These are phyloP conservation scores for Gypsophila paniculata DNA, from an alignment of 179 eudicot genomes.

Conservation along the genomic window DNA sequence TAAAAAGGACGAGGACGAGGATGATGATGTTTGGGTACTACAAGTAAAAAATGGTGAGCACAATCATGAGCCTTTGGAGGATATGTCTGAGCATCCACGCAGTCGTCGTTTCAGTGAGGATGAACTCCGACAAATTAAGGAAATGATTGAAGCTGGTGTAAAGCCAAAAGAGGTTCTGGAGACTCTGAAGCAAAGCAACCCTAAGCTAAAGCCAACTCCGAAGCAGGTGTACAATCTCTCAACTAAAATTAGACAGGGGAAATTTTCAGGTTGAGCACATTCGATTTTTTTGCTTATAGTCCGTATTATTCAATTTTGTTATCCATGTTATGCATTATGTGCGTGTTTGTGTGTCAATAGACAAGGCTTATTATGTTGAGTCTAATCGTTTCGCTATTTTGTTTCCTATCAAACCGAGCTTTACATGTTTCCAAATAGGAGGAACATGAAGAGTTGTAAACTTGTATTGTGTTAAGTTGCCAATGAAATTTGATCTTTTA, in stretches of 20 bases:
- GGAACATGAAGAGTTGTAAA: no score
- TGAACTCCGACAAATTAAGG: conserved; percentile 40
- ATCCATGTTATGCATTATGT: conserved; percentile 2
- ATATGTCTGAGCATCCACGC: conserved; percentile 51
- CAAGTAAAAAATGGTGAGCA: conserved; percentile 40
- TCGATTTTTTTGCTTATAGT: background rate
- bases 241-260: conserved; percentile 42
- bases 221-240: conserved; percentile 43
- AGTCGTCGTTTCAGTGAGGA: conserved; percentile 51
- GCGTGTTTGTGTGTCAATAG: conserved; percentile 1
- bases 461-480: no score
- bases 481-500: no score
- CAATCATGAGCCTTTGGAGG: conserved; percentile 48
- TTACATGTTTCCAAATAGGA: background rate
- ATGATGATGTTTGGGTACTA: conserved; percentile 42
- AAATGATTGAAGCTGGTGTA: conserved; percentile 44
- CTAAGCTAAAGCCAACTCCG: conserved; percentile 40
- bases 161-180: conserved; percentile 43
- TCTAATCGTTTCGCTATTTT: background rate
- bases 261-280: conserved; percentile 23
- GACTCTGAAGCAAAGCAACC: conserved; percentile 41
- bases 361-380: background rate
- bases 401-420: background rate
- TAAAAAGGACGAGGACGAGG: conserved; percentile 35
- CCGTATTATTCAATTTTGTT: background rate